Evolutionary conservation across 345 rosid species (phyloP).

Genomic region (Sisymbrium altissimum): DNA sequence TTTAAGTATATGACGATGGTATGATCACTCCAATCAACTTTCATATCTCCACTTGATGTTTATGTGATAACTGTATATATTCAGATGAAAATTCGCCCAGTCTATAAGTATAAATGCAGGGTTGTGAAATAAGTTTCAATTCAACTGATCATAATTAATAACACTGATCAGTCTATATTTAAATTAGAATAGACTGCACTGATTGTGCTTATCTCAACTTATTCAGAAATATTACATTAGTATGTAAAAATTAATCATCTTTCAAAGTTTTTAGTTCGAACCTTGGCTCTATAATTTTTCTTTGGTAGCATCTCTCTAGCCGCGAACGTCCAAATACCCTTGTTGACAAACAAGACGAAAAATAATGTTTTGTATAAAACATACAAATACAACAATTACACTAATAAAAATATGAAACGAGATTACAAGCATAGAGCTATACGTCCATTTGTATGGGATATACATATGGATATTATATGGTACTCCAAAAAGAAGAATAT

Average conservation of each 20-base stretch:
- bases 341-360: background rate
- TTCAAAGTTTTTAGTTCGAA: background rate
- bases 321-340: background rate
- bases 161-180: background rate
- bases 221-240: background rate
- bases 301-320: background rate
- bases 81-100: background rate
- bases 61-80: background rate
- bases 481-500: background rate
- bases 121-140: background rate
- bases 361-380: background rate
- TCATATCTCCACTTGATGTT: background rate
- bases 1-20: background rate
- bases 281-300: background rate
- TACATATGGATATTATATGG: background rate
- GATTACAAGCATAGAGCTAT: background rate
- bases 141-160: background rate
- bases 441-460: background rate
- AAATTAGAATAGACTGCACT: background rate
- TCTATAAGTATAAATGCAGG: background rate
- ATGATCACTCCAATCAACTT: background rate
- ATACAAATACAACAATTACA: background rate
- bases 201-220: background rate
- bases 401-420: background rate
- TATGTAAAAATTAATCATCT: background rate